Evolutionary conservation across 441 rosid species (phyloP).

Genomic region (Isatis lusitanica): DNA sequence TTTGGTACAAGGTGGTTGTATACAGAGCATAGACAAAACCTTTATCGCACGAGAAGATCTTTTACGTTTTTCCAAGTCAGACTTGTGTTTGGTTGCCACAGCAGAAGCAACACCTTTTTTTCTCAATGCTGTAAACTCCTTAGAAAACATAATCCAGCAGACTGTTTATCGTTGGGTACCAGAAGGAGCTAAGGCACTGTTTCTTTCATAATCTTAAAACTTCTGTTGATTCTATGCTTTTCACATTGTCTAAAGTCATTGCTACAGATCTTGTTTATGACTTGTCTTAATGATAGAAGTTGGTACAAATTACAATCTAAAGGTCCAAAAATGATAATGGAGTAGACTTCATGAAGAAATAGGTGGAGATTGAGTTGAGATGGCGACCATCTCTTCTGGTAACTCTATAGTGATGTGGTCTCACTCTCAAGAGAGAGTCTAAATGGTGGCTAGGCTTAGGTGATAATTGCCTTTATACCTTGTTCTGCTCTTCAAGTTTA

Average conservation of each 20-base stretch:
- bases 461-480: neutral
- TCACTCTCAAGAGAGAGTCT: slow-evolving; percentile 45
- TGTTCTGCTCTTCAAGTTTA: neutral
- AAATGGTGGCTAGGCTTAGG: neutral
- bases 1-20: no score
- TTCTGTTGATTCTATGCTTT: no score
- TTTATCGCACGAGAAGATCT: neutral
- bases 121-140: no score
- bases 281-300: neutral
- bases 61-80: slow-evolving; percentile 41
- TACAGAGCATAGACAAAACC: no score
- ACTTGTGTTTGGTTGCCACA: slow-evolving; percentile 68
- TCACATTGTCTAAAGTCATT: no score
- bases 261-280: slow-evolving; percentile 35
- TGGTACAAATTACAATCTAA: neutral
- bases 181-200: no score
- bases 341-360: slow-evolving; percentile 43
- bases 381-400: slow-evolving; percentile 79
- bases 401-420: slow-evolving; percentile 78
- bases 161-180: no score
- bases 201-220: no score
- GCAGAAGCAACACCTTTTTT: slow-evolving; percentile 38
- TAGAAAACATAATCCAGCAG: no score
- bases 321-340: neutral
- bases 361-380: slow-evolving; percentile 74